These are phyloP conservation scores for Zygosaccharomyces siamensis DNA, from an alignment of 805 yeast species.

Conservation along the genomic window DNA sequence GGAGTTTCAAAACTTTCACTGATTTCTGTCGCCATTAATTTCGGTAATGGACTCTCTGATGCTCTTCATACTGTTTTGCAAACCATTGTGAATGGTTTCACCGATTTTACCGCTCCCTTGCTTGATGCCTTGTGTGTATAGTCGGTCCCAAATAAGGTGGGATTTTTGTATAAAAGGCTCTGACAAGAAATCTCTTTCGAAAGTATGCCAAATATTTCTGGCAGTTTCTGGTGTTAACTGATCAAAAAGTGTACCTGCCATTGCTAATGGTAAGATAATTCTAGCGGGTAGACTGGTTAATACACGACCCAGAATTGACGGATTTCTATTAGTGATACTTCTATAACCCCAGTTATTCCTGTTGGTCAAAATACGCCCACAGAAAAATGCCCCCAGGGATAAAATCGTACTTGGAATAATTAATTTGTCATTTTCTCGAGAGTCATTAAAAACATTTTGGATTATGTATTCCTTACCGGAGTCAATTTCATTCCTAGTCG, in stretches of 20 bases:
- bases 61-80: conserved; percentile 28
- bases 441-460: conserved; percentile 22
- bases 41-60: conserved; percentile 9
- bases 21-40: neutral
- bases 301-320: conserved; percentile 13
- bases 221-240: conserved; percentile 28
- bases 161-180: conserved; percentile 10
- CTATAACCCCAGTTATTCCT: conserved; percentile 25
- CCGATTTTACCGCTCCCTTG: conserved; percentile 5
- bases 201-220: conserved; percentile 13
- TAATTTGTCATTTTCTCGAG: conserved; percentile 21
- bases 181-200: conserved; percentile 22
- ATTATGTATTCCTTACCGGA: conserved; percentile 15
- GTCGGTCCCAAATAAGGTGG: conserved; percentile 12
- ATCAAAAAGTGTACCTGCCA: conserved; percentile 22
- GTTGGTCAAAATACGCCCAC: conserved; percentile 28
- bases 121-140: conserved; percentile 11
- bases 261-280: conserved; percentile 22
- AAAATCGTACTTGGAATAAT: conserved; percentile 27
- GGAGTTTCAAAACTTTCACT: neutral
- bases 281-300: conserved; percentile 27
- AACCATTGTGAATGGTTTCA: conserved; percentile 6
- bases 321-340: conserved; percentile 11
- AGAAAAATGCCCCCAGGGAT: conserved; percentile 28
- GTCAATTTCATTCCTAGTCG: conserved; percentile 10